A percentile compares a stretch with the other conserved stretches of the same genome.
These are phyloP conservation scores for Cnidoscolus chayamansa DNA, from an alignment of 441 rosid genomes.

Conservation along the genomic window DNA sequence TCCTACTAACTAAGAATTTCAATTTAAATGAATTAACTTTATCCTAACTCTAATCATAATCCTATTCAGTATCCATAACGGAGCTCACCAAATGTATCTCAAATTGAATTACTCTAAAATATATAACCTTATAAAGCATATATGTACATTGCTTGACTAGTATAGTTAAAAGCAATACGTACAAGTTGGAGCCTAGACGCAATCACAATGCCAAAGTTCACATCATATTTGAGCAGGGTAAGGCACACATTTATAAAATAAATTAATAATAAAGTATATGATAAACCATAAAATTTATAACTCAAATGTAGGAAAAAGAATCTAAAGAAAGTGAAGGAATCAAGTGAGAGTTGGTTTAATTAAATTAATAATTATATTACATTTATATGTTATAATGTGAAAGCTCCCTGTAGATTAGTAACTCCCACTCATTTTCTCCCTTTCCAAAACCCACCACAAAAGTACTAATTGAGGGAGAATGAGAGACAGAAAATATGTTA, in stretches of 20 bases:
- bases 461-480: neutral
- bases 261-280: neutral
- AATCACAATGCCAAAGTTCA: neutral
- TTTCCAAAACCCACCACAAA: neutral
- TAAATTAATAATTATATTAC: neutral
- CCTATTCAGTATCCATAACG: too few species aligned
- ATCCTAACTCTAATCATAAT: too few species aligned
- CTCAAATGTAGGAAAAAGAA: neutral
- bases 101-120: neutral
- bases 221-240: neutral
- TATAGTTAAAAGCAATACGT: too few species aligned
- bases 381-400: neutral
- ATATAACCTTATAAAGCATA: neutral
- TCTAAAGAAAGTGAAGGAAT: neutral
- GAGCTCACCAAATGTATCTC: constrained; percentile 8
- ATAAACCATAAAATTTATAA: neutral
- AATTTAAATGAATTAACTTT: too few species aligned
- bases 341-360: neutral
- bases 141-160: neutral
- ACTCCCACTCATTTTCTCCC: neutral
- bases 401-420: neutral
- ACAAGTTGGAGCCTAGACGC: neutral
- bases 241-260: neutral
- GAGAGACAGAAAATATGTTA: neutral
- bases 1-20: too few species aligned